These are phyloP conservation scores for Coniosporium tulheliwenetii DNA, from an alignment of 2,329 filamentous ascomycete species.

Conservation along the genomic window DNA sequence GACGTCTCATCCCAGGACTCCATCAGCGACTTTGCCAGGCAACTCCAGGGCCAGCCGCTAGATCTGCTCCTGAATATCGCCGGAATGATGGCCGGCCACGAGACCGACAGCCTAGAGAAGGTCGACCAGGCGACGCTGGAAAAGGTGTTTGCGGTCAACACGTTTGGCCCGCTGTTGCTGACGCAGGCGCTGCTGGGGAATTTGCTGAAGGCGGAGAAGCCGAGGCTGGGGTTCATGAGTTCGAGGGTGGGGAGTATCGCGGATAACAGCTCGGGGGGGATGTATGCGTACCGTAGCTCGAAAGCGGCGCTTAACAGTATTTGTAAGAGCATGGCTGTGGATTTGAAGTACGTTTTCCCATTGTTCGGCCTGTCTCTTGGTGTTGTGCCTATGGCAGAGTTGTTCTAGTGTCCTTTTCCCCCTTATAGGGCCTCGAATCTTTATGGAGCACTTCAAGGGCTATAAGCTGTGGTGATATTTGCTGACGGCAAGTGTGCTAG, in stretches of 20 bases:
- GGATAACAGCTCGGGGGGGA: slow-evolving; percentile 26
- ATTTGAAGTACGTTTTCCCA: slow-evolving; percentile 13
- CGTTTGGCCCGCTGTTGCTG: slow-evolving; percentile 27
- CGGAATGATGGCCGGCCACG: slow-evolving; percentile 15
- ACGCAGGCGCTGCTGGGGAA: slow-evolving; percentile 28
- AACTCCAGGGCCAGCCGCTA: slow-evolving; percentile 14
- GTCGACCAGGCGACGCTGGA: slow-evolving; percentile 15
- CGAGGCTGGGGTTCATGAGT: slow-evolving; percentile 25
- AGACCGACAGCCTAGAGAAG: slow-evolving; percentile 18
- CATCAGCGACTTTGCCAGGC: slow-evolving; percentile 17
- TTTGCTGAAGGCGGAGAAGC: slow-evolving; percentile 13
- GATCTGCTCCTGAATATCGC: slow-evolving; percentile 24
- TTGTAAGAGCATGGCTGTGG: slow-evolving; percentile 24
- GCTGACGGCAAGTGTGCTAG: slow-evolving; percentile 9
- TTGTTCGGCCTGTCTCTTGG: too few species aligned
- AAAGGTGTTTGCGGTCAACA: slow-evolving; percentile 26
- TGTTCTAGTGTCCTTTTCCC: too few species aligned
- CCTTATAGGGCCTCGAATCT: too few species aligned
- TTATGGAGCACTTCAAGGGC: too few species aligned
- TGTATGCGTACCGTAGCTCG: slow-evolving; percentile 26
- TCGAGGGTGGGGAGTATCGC: slow-evolving; percentile 26
- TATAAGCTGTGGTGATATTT: too few species aligned
- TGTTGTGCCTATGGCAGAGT: too few species aligned
- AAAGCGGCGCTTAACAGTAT: slow-evolving; percentile 30
- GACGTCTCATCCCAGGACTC: slow-evolving; percentile 19